phyloP scores from a whole-genome alignment of 106 monocot species.

The Chionographis japonica region DNA sequence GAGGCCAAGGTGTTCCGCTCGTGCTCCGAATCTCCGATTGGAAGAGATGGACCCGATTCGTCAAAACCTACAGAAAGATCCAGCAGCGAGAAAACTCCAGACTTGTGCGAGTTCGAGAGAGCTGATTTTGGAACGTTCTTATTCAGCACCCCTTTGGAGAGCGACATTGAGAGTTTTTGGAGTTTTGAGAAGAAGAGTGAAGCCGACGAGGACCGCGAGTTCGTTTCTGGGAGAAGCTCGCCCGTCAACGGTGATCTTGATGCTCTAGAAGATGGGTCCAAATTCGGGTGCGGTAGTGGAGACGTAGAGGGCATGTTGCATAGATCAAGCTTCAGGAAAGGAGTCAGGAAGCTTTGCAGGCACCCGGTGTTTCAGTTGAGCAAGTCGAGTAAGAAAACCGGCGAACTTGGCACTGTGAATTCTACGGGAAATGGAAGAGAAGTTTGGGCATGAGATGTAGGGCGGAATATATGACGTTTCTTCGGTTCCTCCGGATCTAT shows the following conservation, averaged over 20 bases:
- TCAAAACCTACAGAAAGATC: slow-evolving; percentile 16
- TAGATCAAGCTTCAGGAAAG: slow-evolving; percentile 51
- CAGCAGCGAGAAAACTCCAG: not conserved
- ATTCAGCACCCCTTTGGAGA: slow-evolving; percentile 8
- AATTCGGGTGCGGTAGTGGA: slow-evolving; percentile 19
- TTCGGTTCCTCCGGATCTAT: not conserved
- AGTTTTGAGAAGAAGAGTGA: slow-evolving; percentile 19
- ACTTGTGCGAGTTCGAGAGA: slow-evolving; percentile 16
- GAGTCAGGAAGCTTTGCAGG: slow-evolving; percentile 58
- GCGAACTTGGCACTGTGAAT: slow-evolving; percentile 26
- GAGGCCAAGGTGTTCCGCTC: slow-evolving; percentile 16
- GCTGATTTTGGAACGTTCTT: slow-evolving; percentile 23
- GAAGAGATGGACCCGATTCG: slow-evolving; percentile 23
- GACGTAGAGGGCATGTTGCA: slow-evolving; percentile 38
- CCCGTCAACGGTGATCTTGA: slow-evolving; percentile 5
- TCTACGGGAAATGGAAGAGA: slow-evolving; percentile 26
- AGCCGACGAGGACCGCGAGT: slow-evolving; percentile 10
- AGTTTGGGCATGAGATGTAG: slow-evolving; percentile 31
- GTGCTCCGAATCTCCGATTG: slow-evolving; percentile 31
- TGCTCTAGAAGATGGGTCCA: slow-evolving; percentile 20
- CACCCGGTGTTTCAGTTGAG: slow-evolving; percentile 71
- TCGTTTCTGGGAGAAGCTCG: slow-evolving; percentile 17
- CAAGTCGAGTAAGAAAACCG: slow-evolving; percentile 45
- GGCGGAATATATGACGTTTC: not conserved
- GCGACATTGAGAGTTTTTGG: slow-evolving; percentile 22